These are phyloP conservation scores for Lipomyces spencermartinsiae DNA, from an alignment of 805 yeast genomes.

Conservation along the genomic window DNA sequence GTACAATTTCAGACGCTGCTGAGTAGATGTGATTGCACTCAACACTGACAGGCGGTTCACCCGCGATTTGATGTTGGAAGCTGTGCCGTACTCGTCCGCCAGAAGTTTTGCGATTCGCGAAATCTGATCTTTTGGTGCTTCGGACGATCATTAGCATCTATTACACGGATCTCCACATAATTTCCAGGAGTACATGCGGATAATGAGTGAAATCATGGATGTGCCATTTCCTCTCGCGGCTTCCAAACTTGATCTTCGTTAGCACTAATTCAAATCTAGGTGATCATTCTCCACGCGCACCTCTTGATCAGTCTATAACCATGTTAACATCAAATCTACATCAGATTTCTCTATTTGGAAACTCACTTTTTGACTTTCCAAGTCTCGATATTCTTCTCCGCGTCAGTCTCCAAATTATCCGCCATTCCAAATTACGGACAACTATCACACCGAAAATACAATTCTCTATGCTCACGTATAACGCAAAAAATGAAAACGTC, in stretches of 20 bases:
- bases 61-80: slow-evolving; percentile 96
- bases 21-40: slow-evolving; percentile 97
- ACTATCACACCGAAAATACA: too few species aligned
- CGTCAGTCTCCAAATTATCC: slow-evolving; percentile 60
- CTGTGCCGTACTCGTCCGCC: slow-evolving; percentile 98
- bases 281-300: slow-evolving; percentile 21
- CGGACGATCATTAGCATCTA: too few species aligned
- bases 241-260: slow-evolving; percentile 61
- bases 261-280: background rate
- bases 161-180: too few species aligned
- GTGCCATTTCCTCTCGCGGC: slow-evolving; percentile 98
- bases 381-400: slow-evolving; percentile 96
- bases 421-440: too few species aligned
- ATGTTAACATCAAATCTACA: slow-evolving; percentile 6
- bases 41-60: slow-evolving; percentile 94
- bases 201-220: slow-evolving; percentile 95
- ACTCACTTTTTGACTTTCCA: slow-evolving; percentile 91
- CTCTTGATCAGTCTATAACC: slow-evolving; percentile 43
- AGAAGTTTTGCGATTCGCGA: slow-evolving; percentile 86
- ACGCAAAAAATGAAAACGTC: too few species aligned
- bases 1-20: slow-evolving; percentile 91
- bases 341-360: slow-evolving; percentile 45
- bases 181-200: slow-evolving; percentile 44
- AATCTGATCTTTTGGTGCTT: slow-evolving; percentile 88
- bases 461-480: too few species aligned